Base-by-base conservation (phyloP, 805 yeast genomes). In the Saccharomycopsis amapae region DNA sequence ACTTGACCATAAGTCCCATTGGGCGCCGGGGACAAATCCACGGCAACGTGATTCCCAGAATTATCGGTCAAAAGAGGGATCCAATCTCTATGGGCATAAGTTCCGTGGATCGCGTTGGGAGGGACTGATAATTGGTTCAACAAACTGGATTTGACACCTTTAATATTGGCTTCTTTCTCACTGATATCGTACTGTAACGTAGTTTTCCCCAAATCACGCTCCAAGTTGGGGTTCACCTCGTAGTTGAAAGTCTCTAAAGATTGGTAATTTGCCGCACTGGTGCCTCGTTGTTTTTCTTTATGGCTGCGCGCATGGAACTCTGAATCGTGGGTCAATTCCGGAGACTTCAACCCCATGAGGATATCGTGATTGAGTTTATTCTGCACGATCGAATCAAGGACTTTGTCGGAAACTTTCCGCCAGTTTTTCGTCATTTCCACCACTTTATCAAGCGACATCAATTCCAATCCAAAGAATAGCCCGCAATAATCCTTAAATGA, bases 1-100 rank as follows among this genome's bases (percentile, higher is more conserved):
- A 93, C 82, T 66, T 90, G 98, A 32, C 97, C 98, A 75, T 84
- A 79, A 48, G 69, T 72, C 38, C 96, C 96, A 23, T 66, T 65
- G 7, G 80, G 73, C 5, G 87, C 96, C 1, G 93, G 90, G 2
- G 85, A 80, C 49, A 90, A 71, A 65, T 90, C 98, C 13, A 93
- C 69, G 43, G 88, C 98, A 53, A 90, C 80, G 62, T 88, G 89
- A 66, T 90, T 90, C 38, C 98, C 98, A 19, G 79, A 81, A 44
- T 76, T 79, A 62, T 90, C 98, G 40, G 90, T 86, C 32, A 85
- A 78, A 43, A 90, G 63, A 2, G 98, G 97, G 49, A 90, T 79
- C 98, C 98, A 90, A 56, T 75, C 77, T 3, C 86, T 79, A 62
- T 86, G 86, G n/a, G 96, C 90, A 63, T 87, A 93, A 5, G 79